Conservation (phyloP, 2,329 filamentous ascomycete species). For the Venturia pyrina region DNA sequence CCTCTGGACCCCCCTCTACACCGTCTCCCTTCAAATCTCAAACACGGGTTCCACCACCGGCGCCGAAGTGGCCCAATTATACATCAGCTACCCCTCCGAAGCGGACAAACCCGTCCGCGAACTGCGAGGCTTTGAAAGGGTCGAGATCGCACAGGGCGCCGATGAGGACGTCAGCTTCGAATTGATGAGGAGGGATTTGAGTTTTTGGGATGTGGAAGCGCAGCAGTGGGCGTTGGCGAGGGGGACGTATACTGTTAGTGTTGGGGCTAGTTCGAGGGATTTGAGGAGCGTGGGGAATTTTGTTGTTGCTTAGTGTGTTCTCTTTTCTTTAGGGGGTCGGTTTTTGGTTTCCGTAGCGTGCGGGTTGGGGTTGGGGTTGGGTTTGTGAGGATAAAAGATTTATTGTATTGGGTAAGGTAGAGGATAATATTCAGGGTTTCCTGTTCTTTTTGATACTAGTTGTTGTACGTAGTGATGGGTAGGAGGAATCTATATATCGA, state of each 20-base stretch:
- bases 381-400: no score
- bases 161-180: conserved; percentile 40
- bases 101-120: conserved; percentile 43
- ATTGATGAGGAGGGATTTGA: conserved; percentile 51
- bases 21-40: neutral
- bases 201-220: conserved; percentile 49
- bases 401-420: no score
- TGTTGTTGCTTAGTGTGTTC: no score
- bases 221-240: conserved; percentile 48
- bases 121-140: conserved; percentile 55
- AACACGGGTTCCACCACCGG: conserved; percentile 40
- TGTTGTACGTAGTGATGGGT: no score
- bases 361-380: no score
- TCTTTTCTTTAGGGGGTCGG: no score
- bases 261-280: conserved; percentile 51
- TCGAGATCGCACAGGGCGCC: conserved; percentile 39
- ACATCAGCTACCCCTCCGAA: conserved; percentile 54
- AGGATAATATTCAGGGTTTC: no score
- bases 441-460: no score
- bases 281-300: conserved; percentile 20
- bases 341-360: no score
- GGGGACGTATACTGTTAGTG: conserved; percentile 38
- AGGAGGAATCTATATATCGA: no score
- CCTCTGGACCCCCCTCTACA: neutral
- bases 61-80: conserved; percentile 47